Evolutionary conservation across 305 asterid genomes (phyloP).

Genomic region (Salvia sclarea): DNA sequence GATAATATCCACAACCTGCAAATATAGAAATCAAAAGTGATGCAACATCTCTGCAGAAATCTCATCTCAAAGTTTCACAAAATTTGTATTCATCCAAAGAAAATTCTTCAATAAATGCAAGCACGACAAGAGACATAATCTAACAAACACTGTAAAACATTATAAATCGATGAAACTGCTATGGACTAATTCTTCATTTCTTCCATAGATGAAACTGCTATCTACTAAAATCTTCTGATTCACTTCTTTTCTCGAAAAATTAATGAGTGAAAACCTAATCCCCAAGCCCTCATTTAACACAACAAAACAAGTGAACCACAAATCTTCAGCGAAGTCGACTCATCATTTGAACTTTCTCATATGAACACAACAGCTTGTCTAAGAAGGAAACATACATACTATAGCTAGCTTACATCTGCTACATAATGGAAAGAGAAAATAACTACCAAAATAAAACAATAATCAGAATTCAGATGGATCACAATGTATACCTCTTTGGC

Average conservation of each 20-base stretch:
- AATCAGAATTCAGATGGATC: conserved; percentile 14
- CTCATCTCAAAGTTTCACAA: conserved; percentile 8
- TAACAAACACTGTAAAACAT: neutral
- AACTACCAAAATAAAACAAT: neutral
- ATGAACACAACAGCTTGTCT: conserved; percentile 1
- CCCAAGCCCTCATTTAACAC: too few species aligned
- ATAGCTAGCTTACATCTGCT: neutral
- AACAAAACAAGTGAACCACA: too few species aligned
- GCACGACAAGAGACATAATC: too few species aligned
- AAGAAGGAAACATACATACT: too few species aligned
- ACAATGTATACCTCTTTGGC: conserved; percentile 56
- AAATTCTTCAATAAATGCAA: too few species aligned
- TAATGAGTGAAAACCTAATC: neutral
- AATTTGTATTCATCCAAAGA: neutral
- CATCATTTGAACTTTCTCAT: too few species aligned
- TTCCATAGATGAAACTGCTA: too few species aligned
- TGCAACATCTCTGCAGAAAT: conserved; percentile 7
- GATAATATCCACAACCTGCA: conserved; percentile 76
- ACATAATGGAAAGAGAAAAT: neutral
- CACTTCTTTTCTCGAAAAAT: neutral
- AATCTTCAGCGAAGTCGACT: too few species aligned
- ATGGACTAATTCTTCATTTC: too few species aligned
- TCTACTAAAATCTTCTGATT: conserved; percentile 8
- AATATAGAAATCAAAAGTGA: conserved; percentile 23
- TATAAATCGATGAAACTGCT: neutral